Evolutionary conservation across 2,329 filamentous ascomycete species (phyloP).

Genomic region (Colletotrichum godetiae): DNA sequence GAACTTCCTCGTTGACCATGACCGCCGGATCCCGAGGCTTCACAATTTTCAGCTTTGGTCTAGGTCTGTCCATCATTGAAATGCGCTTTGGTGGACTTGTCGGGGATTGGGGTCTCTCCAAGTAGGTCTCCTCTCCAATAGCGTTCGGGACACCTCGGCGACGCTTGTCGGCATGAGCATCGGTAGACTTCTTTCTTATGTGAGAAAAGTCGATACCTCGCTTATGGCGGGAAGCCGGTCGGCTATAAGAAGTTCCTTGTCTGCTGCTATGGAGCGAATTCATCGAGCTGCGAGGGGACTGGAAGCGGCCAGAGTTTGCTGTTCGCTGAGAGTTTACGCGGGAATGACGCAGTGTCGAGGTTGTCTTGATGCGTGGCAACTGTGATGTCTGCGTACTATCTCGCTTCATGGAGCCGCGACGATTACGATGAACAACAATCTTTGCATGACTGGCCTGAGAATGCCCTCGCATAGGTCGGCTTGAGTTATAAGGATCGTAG

Average conservation of each 20-base stretch:
- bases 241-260: slow-evolving; percentile 54
- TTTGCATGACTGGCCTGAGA: slow-evolving; percentile 71
- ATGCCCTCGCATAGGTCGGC: slow-evolving; percentile 56
- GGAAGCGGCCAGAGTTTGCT: slow-evolving; percentile 42
- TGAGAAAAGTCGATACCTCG: slow-evolving; percentile 67
- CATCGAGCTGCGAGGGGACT: slow-evolving; percentile 55
- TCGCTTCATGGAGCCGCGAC: slow-evolving; percentile 30
- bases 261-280: slow-evolving; percentile 61
- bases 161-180: slow-evolving; percentile 31
- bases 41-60: slow-evolving; percentile 41
- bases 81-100: slow-evolving; percentile 18
- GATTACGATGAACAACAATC: slow-evolving; percentile 72
- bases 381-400: slow-evolving; percentile 49
- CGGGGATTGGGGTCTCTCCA: slow-evolving; percentile 13
- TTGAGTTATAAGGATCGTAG: slow-evolving; percentile 88
- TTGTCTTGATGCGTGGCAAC: slow-evolving; percentile 47
- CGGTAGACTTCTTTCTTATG: slow-evolving; percentile 50
- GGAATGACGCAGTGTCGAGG: slow-evolving; percentile 41
- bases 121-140: neutral
- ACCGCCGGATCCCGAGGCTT: slow-evolving; percentile 36
- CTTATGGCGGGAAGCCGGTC: slow-evolving; percentile 58
- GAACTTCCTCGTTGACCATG: slow-evolving; percentile 76
- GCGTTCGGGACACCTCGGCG: neutral
- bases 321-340: slow-evolving; percentile 47
- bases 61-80: slow-evolving; percentile 32